Conservation (phyloP, 2,329 filamentous ascomycete species). For the Hymenotorrendiella dingleyae region DNA sequence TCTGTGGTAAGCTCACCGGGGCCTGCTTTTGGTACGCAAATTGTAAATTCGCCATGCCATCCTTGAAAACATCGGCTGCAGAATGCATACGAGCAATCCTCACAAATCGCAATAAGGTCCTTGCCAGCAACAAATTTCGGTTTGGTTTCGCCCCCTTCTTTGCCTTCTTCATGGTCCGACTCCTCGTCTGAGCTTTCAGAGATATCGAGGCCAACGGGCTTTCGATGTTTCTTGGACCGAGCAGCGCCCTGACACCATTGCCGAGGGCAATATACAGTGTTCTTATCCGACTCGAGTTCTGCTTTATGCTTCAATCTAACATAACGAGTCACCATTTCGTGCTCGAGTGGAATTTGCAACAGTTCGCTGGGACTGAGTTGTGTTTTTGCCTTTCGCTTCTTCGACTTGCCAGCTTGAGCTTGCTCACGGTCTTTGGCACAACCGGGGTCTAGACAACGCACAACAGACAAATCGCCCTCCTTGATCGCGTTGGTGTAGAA, state of each 20-base stretch:
- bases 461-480: slow-evolving; percentile 72
- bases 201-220: slow-evolving; percentile 60
- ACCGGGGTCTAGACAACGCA: slow-evolving; percentile 73
- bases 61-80: slow-evolving; percentile 63
- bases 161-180: slow-evolving; percentile 35
- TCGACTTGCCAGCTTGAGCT: slow-evolving; percentile 21
- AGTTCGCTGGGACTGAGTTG: slow-evolving; percentile 79
- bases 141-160: slow-evolving; percentile 4
- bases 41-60: slow-evolving; percentile 86
- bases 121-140: slow-evolving; percentile 30
- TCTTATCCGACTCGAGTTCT: slow-evolving; percentile 84
- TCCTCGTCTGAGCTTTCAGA: slow-evolving; percentile 51
- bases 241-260: slow-evolving; percentile 90
- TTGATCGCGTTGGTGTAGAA: slow-evolving; percentile 86
- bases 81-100: slow-evolving; percentile 85
- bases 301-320: slow-evolving; percentile 88
- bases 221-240: slow-evolving; percentile 65
- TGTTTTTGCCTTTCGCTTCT: slow-evolving; percentile 56
- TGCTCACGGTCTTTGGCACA: slow-evolving; percentile 61
- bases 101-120: slow-evolving; percentile 76
- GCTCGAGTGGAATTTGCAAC: slow-evolving; percentile 65
- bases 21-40: slow-evolving; percentile 61
- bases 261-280: slow-evolving; percentile 86
- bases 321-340: slow-evolving; percentile 75
- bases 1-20: slow-evolving; percentile 71